Evolutionary conservation across 208 protist species (phyloP).

Genomic region (Trypanosoma boissoni): DNA sequence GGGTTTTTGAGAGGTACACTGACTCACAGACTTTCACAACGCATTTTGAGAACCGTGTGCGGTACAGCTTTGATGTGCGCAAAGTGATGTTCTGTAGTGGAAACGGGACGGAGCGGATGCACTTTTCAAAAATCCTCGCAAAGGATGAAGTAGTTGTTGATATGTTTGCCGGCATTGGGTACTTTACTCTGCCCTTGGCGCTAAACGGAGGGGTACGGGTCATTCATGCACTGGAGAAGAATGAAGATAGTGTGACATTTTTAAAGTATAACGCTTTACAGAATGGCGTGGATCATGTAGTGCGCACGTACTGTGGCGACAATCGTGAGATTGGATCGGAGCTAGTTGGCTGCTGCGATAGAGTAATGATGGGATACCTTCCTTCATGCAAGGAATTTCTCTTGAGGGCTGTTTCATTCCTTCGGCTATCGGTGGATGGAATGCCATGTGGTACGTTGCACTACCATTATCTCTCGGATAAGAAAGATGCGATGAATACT

Average conservation of each 20-base stretch:
- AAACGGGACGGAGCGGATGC: slow-evolving; percentile 91
- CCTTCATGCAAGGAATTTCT: slow-evolving; percentile 78
- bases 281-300: slow-evolving; percentile 70
- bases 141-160: slow-evolving; percentile 85
- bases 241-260: slow-evolving; percentile 72
- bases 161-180: slow-evolving; percentile 93
- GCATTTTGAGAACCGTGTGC: slow-evolving; percentile 88
- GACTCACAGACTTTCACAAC: slow-evolving; percentile 69
- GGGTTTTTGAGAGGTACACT: slow-evolving; percentile 16
- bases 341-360: slow-evolving; percentile 72
- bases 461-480: slow-evolving; percentile 87
- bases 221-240: slow-evolving; percentile 89
- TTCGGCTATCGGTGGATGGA: slow-evolving; percentile 30
- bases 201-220: slow-evolving; percentile 53
- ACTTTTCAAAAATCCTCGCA: slow-evolving; percentile 65
- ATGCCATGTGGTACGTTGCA: slow-evolving; percentile 58
- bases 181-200: slow-evolving; percentile 88
- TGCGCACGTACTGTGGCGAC: slow-evolving; percentile 77
- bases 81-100: slow-evolving; percentile 92
- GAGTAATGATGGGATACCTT: slow-evolving; percentile 92
- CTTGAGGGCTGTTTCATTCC: slow-evolving; percentile 69
- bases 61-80: slow-evolving; percentile 84
- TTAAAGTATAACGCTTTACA: slow-evolving; percentile 73
- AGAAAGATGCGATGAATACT: slow-evolving; percentile 26
- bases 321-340: slow-evolving; percentile 73